Base-by-base conservation (phyloP, 2,329 filamentous ascomycete genomes). In the Coniella vitis region DNA sequence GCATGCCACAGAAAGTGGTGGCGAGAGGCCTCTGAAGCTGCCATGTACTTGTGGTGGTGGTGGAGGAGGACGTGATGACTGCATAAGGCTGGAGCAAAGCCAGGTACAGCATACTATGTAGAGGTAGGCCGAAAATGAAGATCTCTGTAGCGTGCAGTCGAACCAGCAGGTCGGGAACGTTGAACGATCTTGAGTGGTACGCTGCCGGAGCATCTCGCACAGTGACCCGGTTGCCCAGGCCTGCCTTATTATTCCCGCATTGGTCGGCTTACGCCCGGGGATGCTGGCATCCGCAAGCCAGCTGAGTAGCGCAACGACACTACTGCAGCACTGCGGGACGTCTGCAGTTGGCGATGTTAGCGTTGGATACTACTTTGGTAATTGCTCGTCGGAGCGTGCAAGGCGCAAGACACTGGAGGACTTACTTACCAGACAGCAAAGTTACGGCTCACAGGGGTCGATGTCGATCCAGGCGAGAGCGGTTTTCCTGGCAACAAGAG, bases 211-310 rank as follows among this genome's bases (percentile, higher is more conserved):
- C 22, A 42, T 31, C 16, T 19, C 22, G 39, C 22, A 31, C 35
- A 46, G 16, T n/a, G 32, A 35, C 21, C 19, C 35, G 40, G 16
- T 20, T 10, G 25, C 25, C 25, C 25, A 29, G 25, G 25, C 5
- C 25, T 29, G 25, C 25, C 25, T 29, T 5, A 10, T 34, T 32
- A 22, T 22, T 9, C 38, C 29, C 25, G 31, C 29, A 47, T 47
- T 47, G 44, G 44, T 34, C 25, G 25, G 36, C 44, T 34, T 47
- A 47, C 44, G 44, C 29, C 37, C 13, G 16, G 29, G 31, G 29
- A 42, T 32, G 25, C 29, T 19, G 32, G 29, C 29, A 32, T 17
- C 9, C 31, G n/a, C 22, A 25, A 42, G 14, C 40, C 32, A 12
- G 17, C 5, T 2, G 25, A 34, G 17, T 20, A 9, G 17, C 40